These are phyloP conservation scores for Caryocar brasiliense DNA, from an alignment of 441 rosid genomes.

Conservation along the genomic window DNA sequence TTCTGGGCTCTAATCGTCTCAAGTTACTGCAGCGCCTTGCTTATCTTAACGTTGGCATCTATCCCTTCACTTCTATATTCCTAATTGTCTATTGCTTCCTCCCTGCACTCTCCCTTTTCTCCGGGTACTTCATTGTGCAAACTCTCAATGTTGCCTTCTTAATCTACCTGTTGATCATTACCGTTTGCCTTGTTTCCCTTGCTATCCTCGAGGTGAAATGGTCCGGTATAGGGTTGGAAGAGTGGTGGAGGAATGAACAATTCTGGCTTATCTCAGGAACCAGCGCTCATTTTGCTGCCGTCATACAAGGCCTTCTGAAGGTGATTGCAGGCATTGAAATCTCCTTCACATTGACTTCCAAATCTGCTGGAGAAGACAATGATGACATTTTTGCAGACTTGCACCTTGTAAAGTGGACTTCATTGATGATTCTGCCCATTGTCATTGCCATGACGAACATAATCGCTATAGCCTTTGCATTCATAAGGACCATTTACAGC, in stretches of 20 bases:
- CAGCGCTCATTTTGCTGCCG: conserved; percentile 74
- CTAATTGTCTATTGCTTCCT: conserved; percentile 80
- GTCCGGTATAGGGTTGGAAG: conserved; percentile 71
- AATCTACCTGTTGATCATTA: conserved; percentile 48
- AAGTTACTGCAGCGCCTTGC: conserved; percentile 73
- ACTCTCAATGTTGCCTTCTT: conserved; percentile 45
- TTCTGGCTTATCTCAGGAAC: conserved; percentile 80
- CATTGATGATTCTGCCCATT: conserved; percentile 73
- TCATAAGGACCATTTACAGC: conserved; percentile 54
- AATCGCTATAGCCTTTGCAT: conserved; percentile 55
- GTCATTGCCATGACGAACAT: conserved; percentile 82
- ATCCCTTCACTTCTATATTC: conserved; percentile 81
- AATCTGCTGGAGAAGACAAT: conserved; percentile 58
- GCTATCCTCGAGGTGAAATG: conserved; percentile 75
- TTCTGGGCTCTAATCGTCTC: conserved; percentile 47
- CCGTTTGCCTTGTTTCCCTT: conserved; percentile 46
- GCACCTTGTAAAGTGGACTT: conserved; percentile 70
- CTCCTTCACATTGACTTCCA: conserved; percentile 75
- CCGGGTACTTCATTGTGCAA: conserved; percentile 72
- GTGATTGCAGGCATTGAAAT: conserved; percentile 86
- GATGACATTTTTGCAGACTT: conserved; percentile 72
- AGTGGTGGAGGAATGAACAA: conserved; percentile 95
- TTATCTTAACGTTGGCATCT: conserved; percentile 70
- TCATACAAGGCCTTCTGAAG: conserved; percentile 64
- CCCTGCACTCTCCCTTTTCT: conserved; percentile 82